A percentile compares a stretch with the other conserved stretches of the same genome.
These are phyloP conservation scores for Scenedesmus sp. DNA, from an alignment of 163 green algal genomes.

Conservation along the genomic window DNA sequence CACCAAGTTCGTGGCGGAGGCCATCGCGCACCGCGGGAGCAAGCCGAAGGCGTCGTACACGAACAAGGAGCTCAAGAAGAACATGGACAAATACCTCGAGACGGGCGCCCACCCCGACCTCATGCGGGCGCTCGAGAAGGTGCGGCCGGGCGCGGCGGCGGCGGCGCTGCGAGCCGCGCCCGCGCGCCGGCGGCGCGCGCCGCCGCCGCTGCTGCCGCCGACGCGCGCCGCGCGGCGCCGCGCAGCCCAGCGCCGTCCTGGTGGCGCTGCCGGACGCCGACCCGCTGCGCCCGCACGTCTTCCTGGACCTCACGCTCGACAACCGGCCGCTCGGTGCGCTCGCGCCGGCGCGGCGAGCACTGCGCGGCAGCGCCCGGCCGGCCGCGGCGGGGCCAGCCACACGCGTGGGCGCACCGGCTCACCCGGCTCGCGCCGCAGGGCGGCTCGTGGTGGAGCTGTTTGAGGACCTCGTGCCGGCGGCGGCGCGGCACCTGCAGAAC, in stretches of 20 bases:
- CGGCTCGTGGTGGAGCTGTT: constrained; percentile 73
- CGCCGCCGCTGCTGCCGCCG: not conserved
- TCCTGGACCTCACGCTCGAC: constrained; percentile 60
- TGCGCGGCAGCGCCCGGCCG: too few species aligned
- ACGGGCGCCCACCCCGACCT: constrained; percentile 62
- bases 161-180: too few species aligned
- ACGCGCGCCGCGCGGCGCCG: not conserved
- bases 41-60: constrained; percentile 17
- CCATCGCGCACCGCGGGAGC: constrained; percentile 9
- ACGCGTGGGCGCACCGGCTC: not conserved
- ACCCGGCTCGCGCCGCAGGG: constrained; percentile 42
- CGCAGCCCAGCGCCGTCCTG: constrained; percentile 21
- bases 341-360: too few species aligned
- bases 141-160: too few species aligned
- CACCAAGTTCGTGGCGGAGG: constrained; percentile 29
- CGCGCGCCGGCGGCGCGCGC: not conserved
- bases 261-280: constrained; percentile 56
- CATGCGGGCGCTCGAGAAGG: constrained; percentile 47
- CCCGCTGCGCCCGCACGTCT: constrained; percentile 54
- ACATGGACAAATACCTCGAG: constrained; percentile 58
- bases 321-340: constrained; percentile 50
- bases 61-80: constrained; percentile 41
- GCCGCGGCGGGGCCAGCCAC: not conserved
- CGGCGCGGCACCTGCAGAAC: constrained; percentile 54
- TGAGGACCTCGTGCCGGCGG: constrained; percentile 65